Percentiles rank a stretch among this genome's conserved stretches.
Conservation (phyloP, 1,284 basidiomycete genomes). For the Hemileia vastatrix region DNA sequence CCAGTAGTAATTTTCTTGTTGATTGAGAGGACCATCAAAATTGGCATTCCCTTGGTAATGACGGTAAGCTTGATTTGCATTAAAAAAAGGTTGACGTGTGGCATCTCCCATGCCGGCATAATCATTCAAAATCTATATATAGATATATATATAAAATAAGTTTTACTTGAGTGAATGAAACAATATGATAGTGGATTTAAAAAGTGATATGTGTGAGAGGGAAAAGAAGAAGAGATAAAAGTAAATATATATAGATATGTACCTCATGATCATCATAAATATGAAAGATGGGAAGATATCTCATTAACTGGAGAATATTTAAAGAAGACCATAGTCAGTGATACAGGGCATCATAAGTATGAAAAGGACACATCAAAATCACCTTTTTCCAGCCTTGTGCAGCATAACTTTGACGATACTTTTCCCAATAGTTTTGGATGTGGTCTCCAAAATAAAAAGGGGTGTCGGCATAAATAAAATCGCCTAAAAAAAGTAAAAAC, state of each 20-base stretch:
- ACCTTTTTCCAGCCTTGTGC: slow-evolving; percentile 58
- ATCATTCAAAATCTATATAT: slow-evolving; percentile 55
- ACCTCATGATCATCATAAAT: slow-evolving; percentile 63
- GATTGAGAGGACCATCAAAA: slow-evolving; percentile 23
- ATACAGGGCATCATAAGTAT: no score
- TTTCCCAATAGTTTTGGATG: slow-evolving; percentile 53
- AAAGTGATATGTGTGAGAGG: no score
- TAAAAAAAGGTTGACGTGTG: slow-evolving; percentile 47
- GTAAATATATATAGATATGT: no score
- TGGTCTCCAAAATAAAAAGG: slow-evolving; percentile 52
- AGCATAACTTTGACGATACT: slow-evolving; percentile 59
- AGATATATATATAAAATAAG: slow-evolving; percentile 16
- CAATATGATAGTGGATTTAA: neutral
- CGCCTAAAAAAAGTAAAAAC: slow-evolving; percentile 26
- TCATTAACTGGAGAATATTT: slow-evolving; percentile 8
- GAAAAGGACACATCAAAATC: no score
- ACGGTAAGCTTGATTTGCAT: slow-evolving; percentile 16
- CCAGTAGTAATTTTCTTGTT: slow-evolving; percentile 27
- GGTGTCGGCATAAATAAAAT: slow-evolving; percentile 29
- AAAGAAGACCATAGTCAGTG: no score
- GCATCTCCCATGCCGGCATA: slow-evolving; percentile 55
- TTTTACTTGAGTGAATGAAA: neutral
- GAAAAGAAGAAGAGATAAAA: no score
- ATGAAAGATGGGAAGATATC: slow-evolving; percentile 51
- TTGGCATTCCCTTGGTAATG: slow-evolving; percentile 14